Conservation (phyloP, 345 rosid species). For the Schrenkiella parvula region DNA sequence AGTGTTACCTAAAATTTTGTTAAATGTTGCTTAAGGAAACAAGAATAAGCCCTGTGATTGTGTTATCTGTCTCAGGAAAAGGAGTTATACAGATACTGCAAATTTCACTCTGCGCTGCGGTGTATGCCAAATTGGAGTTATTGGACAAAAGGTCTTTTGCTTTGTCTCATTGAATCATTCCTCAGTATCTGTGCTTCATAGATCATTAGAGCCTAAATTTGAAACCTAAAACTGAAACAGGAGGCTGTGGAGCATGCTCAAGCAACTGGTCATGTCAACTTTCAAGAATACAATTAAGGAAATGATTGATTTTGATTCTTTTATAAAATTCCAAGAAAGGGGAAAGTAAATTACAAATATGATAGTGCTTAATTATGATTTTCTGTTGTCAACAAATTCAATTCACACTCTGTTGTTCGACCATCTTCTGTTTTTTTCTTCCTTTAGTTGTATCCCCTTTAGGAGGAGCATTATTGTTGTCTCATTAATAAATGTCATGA, state of each 20-base stretch:
- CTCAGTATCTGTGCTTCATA: background rate
- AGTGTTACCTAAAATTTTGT: background rate
- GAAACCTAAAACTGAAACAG: constrained; percentile 34
- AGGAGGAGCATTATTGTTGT: background rate
- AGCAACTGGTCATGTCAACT: constrained; percentile 92
- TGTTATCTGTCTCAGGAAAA: constrained; percentile 49
- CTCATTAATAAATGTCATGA: constrained; percentile 11
- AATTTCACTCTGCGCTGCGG: constrained; percentile 90
- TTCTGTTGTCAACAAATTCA: constrained; percentile 1
- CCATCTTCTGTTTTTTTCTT: background rate
- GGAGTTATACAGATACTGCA: constrained; percentile 75
- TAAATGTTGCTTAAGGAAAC: background rate
- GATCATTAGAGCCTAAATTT: background rate
- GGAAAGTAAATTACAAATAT: background rate
- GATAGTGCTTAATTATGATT: background rate
- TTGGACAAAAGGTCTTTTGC: constrained; percentile 74
- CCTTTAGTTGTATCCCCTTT: background rate
- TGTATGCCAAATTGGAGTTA: constrained; percentile 85
- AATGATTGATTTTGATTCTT: constrained; percentile 3
- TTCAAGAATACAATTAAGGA: constrained; percentile 68
- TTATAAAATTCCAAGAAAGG: background rate
- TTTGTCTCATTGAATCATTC: background rate
- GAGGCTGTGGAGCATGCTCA: constrained; percentile 93
- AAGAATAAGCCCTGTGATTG: constrained; percentile 1
- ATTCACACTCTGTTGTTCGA: constrained; percentile 21